Evolutionary conservation across 2,329 filamentous ascomycete species (phyloP).

Genomic region (Fusarium penzigii): DNA sequence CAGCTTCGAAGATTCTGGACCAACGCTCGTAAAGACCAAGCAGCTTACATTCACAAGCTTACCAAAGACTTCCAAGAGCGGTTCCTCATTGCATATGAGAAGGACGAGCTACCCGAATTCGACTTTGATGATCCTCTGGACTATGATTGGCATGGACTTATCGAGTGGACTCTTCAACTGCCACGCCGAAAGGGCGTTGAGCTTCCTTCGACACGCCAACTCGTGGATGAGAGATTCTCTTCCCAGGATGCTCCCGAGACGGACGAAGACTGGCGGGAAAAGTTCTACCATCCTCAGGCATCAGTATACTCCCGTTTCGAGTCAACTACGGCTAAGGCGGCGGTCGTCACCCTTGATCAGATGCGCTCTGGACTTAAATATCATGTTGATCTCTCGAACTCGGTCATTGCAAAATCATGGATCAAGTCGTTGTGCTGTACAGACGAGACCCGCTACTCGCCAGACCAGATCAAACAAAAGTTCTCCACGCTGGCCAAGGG

Average conservation of each 20-base stretch:
- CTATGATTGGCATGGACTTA: conserved; percentile 68
- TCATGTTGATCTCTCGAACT: conserved; percentile 24
- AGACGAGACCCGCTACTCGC: conserved; percentile 48
- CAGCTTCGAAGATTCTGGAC: conserved; percentile 59
- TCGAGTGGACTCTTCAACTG: conserved; percentile 66
- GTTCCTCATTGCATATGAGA: conserved; percentile 67
- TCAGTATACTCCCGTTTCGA: conserved; percentile 61
- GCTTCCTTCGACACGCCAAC: conserved; percentile 48
- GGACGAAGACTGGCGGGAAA: conserved; percentile 53
- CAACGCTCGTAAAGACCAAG: conserved; percentile 50
- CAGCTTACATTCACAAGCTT: conserved; percentile 52
- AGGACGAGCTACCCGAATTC: conserved; percentile 59
- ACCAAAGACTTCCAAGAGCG: conserved; percentile 64
- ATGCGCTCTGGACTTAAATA: conserved; percentile 5
- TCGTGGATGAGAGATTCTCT: conserved; percentile 46
- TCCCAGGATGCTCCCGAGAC: conserved; percentile 38
- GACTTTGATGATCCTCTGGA: conserved; percentile 62
- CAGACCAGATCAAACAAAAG: conserved; percentile 49
- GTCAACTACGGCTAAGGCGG: conserved; percentile 50
- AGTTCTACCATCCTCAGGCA: conserved; percentile 54
- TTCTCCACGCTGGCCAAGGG: conserved; percentile 50
- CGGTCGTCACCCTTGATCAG: conserved; percentile 35
- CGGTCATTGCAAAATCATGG: conserved; percentile 57
- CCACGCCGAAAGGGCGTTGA: conserved; percentile 45
- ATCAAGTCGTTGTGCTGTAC: conserved; percentile 60